Conservation (phyloP, 371 early-diverging fungal species). For the Mortierella sp. region DNA sequence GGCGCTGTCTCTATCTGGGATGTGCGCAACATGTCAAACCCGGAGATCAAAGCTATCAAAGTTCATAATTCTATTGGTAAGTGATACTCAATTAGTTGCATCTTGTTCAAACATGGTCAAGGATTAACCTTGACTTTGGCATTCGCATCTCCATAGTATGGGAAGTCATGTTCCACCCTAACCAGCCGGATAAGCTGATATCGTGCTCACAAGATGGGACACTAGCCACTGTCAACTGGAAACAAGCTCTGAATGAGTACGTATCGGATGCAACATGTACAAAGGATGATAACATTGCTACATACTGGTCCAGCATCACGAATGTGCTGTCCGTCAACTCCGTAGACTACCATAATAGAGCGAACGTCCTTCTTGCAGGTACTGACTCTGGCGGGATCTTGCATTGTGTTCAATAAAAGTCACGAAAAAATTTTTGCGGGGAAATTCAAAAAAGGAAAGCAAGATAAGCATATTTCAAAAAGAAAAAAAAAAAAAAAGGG, state of each 20-base stretch:
- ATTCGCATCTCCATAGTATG: not conserved
- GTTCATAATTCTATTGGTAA: conserved; percentile 21
- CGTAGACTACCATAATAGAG: conserved; percentile 19
- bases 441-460: not conserved
- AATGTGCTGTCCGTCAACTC: conserved; percentile 21
- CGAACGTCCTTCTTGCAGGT: conserved; percentile 18
- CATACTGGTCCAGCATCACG: conserved; percentile 16
- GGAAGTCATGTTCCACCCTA: conserved; percentile 17
- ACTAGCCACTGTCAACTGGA: conserved; percentile 14
- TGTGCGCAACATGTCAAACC: conserved; percentile 14
- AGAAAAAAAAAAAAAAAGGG: not conserved
- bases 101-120: not conserved
- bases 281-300: conserved; percentile 8
- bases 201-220: conserved; percentile 19
- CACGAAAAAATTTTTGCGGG: conserved; percentile 8
- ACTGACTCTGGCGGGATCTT: conserved; percentile 19
- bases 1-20: conserved; percentile 13
- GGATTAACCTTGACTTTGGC: not conserved
- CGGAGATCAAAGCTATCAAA: conserved; percentile 8
- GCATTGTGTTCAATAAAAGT: conserved; percentile 11
- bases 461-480: not conserved
- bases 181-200: conserved; percentile 11
- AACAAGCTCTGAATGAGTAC: conserved; percentile 11
- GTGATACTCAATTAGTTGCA: not conserved
- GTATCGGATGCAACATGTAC: conserved; percentile 7